Evolutionary conservation across 1,284 basidiomycete genomes (phyloP).

Genomic region (Grifola frondosa): DNA sequence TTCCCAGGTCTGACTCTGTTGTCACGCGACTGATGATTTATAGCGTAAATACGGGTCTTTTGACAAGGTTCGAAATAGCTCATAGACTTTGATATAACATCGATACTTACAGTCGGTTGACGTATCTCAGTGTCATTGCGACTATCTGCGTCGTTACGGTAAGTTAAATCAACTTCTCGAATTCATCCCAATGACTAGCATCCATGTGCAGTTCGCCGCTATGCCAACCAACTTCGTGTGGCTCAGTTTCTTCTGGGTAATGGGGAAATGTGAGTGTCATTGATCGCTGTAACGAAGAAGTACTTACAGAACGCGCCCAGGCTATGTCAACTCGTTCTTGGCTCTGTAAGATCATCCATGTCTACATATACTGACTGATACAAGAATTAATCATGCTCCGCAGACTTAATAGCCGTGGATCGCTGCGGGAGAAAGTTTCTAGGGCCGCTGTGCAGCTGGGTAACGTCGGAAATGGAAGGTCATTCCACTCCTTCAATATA

Average conservation of each 20-base stretch:
- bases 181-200: neutral
- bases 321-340: slow-evolving; percentile 30
- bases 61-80: slow-evolving; percentile 26
- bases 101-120: neutral
- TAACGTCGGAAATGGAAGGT: slow-evolving; percentile 12
- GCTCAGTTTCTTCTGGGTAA: slow-evolving; percentile 34
- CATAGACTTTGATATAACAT: neutral
- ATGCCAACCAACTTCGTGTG: slow-evolving; percentile 34
- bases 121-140: slow-evolving; percentile 25
- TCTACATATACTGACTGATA: neutral
- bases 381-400: neutral
- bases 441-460: slow-evolving; percentile 15
- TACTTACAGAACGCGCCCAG: slow-evolving; percentile 7
- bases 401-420: slow-evolving; percentile 26
- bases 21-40: slow-evolving; percentile 33
- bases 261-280: slow-evolving; percentile 29
- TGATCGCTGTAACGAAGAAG: no score
- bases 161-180: neutral
- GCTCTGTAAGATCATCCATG: slow-evolving; percentile 18
- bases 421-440: slow-evolving; percentile 21
- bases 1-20: slow-evolving; percentile 29
- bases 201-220: slow-evolving; percentile 22
- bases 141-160: slow-evolving; percentile 25
- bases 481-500: slow-evolving; percentile 1
- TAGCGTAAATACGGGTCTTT: slow-evolving; percentile 32